Evolutionary conservation across 495 filamentous ascomycete genomes (phyloP).

Genomic region (Podospora anserina): DNA sequence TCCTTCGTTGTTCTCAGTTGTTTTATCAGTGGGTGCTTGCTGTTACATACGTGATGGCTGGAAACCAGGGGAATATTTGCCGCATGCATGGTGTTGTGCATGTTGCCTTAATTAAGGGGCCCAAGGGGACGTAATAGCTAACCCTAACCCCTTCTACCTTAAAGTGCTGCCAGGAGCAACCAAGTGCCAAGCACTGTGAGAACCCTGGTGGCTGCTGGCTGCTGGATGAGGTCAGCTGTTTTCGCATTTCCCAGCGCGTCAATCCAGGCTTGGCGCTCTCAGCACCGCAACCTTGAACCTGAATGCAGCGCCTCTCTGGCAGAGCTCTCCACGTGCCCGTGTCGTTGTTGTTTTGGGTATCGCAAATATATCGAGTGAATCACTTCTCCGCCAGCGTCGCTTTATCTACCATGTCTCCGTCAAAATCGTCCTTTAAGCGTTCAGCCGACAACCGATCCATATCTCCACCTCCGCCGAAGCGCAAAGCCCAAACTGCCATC

Average conservation of each 20-base stretch:
- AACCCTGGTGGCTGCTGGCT: background rate
- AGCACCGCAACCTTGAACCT: background rate
- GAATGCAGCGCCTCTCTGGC: background rate
- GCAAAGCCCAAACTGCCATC: constrained; percentile 66
- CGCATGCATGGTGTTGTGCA: too few species aligned
- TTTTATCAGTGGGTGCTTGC: too few species aligned
- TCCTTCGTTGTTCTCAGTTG: too few species aligned
- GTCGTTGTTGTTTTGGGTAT: background rate
- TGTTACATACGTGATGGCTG: too few species aligned
- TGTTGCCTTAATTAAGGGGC: background rate
- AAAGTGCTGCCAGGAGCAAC: background rate
- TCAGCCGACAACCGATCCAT: constrained; percentile 34
- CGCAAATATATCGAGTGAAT: background rate
- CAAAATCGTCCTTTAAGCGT: constrained; percentile 18
- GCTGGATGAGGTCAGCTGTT: constrained; percentile 17
- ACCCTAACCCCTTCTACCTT: background rate
- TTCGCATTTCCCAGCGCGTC: constrained; percentile 18
- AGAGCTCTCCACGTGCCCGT: background rate
- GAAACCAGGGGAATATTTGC: too few species aligned
- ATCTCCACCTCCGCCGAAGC: constrained; percentile 58
- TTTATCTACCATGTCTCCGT: constrained; percentile 14
- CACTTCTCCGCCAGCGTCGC: background rate
- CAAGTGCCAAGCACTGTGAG: background rate
- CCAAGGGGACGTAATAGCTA: background rate
- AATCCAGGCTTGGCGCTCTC: background rate